A percentile compares a stretch with the other conserved stretches of the same genome.
phyloP scores from a whole-genome alignment of 176 grass and related monocot species.

The Guadua angustifolia region DNA sequence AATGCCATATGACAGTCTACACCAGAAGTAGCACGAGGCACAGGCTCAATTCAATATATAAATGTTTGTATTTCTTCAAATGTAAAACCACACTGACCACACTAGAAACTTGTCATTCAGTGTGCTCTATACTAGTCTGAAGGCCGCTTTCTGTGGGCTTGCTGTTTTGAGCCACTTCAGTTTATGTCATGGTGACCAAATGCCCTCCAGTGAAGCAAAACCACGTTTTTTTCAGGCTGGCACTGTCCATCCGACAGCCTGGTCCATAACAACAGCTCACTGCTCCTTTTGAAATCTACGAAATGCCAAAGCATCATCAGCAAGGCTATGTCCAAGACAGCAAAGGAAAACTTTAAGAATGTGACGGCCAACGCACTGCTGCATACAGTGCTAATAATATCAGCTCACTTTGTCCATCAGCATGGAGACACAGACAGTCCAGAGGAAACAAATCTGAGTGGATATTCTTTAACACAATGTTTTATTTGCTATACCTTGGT shows the following conservation, averaged over 20 bases:
- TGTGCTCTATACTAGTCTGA: background rate
- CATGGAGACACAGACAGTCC: background rate
- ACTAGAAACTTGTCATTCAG: background rate
- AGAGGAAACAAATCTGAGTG: slow-evolving; percentile 24
- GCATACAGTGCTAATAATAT: slow-evolving; percentile 29
- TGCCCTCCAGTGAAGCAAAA: slow-evolving; percentile 17
- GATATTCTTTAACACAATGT: slow-evolving; percentile 32
- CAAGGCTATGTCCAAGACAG: slow-evolving; percentile 20
- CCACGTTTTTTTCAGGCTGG: slow-evolving; percentile 45
- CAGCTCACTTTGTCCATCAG: slow-evolving; percentile 28
- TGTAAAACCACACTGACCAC: background rate
- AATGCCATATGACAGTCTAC: background rate
- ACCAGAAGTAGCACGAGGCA: background rate
- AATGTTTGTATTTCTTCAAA: background rate
- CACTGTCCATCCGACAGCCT: slow-evolving; percentile 38
- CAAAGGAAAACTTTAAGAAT: slow-evolving; percentile 2
- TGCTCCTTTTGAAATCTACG: slow-evolving; percentile 22
- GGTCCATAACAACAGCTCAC: slow-evolving; percentile 41
- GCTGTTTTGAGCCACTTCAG: slow-evolving; percentile 24
- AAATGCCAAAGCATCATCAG: slow-evolving; percentile 31
- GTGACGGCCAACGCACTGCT: slow-evolving; percentile 34
- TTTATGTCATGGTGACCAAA: slow-evolving; percentile 34
- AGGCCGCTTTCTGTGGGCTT: slow-evolving; percentile 19
- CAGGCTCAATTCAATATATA: background rate
- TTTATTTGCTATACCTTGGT: slow-evolving; percentile 65